phyloP scores from a whole-genome alignment of 1,139 yeast genomes.

The Debaryomyces sp. region DNA sequence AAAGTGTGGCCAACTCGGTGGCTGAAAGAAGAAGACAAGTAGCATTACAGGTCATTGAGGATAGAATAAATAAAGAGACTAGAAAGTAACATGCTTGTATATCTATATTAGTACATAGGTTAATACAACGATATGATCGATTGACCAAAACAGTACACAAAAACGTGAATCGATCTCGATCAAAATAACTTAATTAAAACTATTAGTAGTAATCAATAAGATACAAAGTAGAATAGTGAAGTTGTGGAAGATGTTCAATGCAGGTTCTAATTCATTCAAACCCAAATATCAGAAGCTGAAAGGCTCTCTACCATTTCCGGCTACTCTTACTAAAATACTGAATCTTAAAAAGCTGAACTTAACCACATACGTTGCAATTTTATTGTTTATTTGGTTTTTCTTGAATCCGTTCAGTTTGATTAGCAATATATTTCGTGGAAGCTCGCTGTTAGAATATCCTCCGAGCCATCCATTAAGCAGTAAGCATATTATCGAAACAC shows the following conservation, averaged over 20 bases:
- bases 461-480: slow-evolving; percentile 40
- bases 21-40: slow-evolving; percentile 88
- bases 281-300: slow-evolving; percentile 17
- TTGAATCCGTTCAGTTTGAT: slow-evolving; percentile 25
- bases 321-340: slow-evolving; percentile 27
- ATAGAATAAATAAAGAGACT: slow-evolving; percentile 52
- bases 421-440: slow-evolving; percentile 3
- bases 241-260: slow-evolving; percentile 12
- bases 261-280: slow-evolving; percentile 21
- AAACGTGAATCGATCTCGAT: not conserved
- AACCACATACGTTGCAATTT: slow-evolving; percentile 18
- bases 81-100: slow-evolving; percentile 5
- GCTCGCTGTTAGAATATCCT: slow-evolving; percentile 25
- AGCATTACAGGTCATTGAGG: slow-evolving; percentile 82
- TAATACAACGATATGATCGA: not conserved
- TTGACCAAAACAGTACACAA: slow-evolving; percentile 8
- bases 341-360: slow-evolving; percentile 20
- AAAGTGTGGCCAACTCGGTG: slow-evolving; percentile 54
- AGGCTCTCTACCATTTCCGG: slow-evolving; percentile 32
- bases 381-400: slow-evolving; percentile 26
- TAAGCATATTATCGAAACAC: slow-evolving; percentile 40
- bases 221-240: not conserved
- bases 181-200: not conserved
- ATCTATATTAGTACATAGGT: slow-evolving; percentile 1
- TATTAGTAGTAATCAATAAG: not conserved